These are phyloP conservation scores for Kuraishia ogatae DNA, from an alignment of 805 yeast genomes.

Conservation along the genomic window DNA sequence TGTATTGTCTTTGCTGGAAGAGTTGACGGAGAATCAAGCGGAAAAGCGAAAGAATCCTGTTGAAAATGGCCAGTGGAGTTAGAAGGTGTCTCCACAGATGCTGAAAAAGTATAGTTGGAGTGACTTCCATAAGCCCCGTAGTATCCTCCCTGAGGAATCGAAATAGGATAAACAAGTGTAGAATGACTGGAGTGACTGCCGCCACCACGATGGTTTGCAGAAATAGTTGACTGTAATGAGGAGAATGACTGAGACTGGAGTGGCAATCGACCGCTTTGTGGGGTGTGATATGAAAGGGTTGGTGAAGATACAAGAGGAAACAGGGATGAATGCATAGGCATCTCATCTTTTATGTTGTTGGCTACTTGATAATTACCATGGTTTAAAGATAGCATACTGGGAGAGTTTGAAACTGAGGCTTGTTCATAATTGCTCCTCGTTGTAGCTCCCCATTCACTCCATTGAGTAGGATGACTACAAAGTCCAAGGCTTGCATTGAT, in stretches of 20 bases:
- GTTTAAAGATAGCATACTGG: neutral
- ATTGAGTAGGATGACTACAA: neutral
- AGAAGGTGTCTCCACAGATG: neutral
- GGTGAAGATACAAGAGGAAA: neutral
- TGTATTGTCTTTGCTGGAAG: neutral
- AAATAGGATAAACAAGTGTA: neutral
- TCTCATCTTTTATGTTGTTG: neutral
- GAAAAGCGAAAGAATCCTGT: neutral
- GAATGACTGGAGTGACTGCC: neutral
- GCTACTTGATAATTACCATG: neutral
- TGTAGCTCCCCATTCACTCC: neutral
- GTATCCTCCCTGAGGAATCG: neutral
- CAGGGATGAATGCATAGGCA: neutral
- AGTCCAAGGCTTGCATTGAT: neutral
- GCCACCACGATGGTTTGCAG: neutral
- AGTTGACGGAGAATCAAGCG: neutral
- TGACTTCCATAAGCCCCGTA: neutral
- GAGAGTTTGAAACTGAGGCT: neutral
- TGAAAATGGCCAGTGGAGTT: neutral
- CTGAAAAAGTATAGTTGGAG: neutral
- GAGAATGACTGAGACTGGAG: neutral
- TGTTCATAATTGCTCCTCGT: neutral
- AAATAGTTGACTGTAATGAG: neutral
- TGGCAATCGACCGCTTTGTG: neutral
- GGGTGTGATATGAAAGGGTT: neutral